Base-by-base conservation (phyloP, 108 stramenopile genomes). In the Bacterosira constricta region DNA sequence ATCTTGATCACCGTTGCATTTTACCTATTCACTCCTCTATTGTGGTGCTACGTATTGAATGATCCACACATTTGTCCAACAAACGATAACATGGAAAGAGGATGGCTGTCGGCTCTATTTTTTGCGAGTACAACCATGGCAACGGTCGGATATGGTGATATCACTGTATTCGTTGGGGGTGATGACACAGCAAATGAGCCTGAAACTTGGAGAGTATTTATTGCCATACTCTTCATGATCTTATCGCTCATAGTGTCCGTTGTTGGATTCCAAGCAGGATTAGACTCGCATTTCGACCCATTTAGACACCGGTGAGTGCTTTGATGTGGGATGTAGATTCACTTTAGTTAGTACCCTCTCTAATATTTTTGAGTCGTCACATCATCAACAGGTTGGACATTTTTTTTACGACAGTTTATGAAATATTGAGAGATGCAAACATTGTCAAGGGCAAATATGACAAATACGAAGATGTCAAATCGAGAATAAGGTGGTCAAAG, bases 121-220 rank as follows among this genome's bases (percentile, higher is more conserved):
- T 85, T 79, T 67, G 77, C 81, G 7, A 68, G 66, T 32, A 65
- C 53, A 6, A 85, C 80, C 3, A 56, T 81, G 50, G 64, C 71
- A 11, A 85, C 84, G 20, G 85, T 86, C 9, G 83, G 80, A 53
- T 86, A 83, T 54, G 85, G 83, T n/a, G 85, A 85, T 71, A 35
- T 71, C 39, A 66, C 58, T 38, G 51, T 77, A 13, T 47, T 57
- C n/a, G n/a, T n/a, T n/a, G 54, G 25, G 6, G 75, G 44, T 17
- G 58, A 41, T 7, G 52, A 55, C 26, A 51, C 26, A 46, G 63
- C 30, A 18, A n/a, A n/a, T n/a, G 27, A 56, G 26, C 54, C 55
- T 31, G 67, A 79, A 32, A 57, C 23, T 6, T 80, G 80, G 80
- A 63, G 67, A 13, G 49, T 66, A 37, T 86, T 86, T 27, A 67